Percentiles rank a stretch among this genome's conserved stretches.
These are phyloP conservation scores for Pharus latifolius DNA, from an alignment of 176 grass and related monocot genomes.

Conservation along the genomic window DNA sequence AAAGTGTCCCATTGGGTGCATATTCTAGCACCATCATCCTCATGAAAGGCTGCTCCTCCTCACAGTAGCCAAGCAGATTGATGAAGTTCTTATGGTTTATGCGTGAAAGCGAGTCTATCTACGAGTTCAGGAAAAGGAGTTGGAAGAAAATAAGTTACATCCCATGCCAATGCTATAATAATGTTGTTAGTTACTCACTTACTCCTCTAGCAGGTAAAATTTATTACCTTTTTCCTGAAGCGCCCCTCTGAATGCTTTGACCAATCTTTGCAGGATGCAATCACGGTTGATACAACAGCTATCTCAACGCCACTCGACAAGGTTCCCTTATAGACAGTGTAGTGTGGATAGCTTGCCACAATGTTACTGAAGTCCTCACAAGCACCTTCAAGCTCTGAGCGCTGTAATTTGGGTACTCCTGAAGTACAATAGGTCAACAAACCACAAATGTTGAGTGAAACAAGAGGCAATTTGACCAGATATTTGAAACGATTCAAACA, in stretches of 20 bases:
- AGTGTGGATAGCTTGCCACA: conserved; percentile 56
- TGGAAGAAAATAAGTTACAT: conserved; percentile 15
- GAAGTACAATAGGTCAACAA: conserved; percentile 1
- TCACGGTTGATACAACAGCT: conserved; percentile 71
- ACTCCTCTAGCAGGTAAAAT: neutral
- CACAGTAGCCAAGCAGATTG: conserved; percentile 85
- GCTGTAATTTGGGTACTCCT: conserved; percentile 95
- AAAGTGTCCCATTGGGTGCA: conserved; percentile 72
- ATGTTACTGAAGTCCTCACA: conserved; percentile 99
- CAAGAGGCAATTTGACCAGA: conserved; percentile 1
- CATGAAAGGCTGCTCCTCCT: conserved; percentile 94
- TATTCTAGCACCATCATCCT: conserved; percentile 99
- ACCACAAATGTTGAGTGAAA: neutral
- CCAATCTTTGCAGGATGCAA: conserved; percentile 68
- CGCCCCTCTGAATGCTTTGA: conserved; percentile 61
- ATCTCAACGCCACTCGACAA: conserved; percentile 96
- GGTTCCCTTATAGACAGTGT: conserved; percentile 88
- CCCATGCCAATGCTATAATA: neutral
- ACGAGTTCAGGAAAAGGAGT: conserved; percentile 26
- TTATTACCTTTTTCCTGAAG: conserved; percentile 87
- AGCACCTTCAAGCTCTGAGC: conserved; percentile 69
- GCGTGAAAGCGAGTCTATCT: conserved; percentile 85
- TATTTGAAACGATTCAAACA: conserved; percentile 2
- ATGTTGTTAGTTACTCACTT: neutral
- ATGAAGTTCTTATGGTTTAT: conserved; percentile 99